phyloP scores from a whole-genome alignment of 495 filamentous ascomycete genomes.

The Lasiosphaeria ovina region DNA sequence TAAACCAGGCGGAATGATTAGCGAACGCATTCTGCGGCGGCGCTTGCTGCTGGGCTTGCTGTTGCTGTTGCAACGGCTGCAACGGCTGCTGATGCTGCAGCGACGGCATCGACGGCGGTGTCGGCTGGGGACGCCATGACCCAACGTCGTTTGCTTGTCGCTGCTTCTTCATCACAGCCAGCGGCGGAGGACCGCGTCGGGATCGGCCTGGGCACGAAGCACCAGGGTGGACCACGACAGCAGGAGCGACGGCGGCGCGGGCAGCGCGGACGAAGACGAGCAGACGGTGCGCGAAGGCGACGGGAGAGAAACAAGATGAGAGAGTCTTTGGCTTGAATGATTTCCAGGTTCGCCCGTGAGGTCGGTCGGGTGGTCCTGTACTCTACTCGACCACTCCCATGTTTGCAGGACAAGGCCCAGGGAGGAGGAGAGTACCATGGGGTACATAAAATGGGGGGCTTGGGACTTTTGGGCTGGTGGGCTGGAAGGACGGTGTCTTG shows the following conservation, averaged over 20 bases:
- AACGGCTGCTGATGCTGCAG: slow-evolving; percentile 30
- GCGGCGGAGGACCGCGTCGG: slow-evolving; percentile 18
- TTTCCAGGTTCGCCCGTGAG: slow-evolving; percentile 20
- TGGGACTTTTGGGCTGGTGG: slow-evolving; percentile 21
- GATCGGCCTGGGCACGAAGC: slow-evolving; percentile 29
- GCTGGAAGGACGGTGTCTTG: slow-evolving; percentile 18
- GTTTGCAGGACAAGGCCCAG: slow-evolving; percentile 27
- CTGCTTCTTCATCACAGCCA: slow-evolving; percentile 36
- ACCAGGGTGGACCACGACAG: slow-evolving; percentile 30
- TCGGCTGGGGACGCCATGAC: slow-evolving; percentile 34
- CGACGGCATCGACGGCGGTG: slow-evolving; percentile 31
- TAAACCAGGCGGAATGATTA: slow-evolving; percentile 36
- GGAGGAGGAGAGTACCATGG: slow-evolving; percentile 31
- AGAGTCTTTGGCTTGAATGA: slow-evolving; percentile 16
- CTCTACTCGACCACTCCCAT: slow-evolving; percentile 24
- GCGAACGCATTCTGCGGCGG: slow-evolving; percentile 26
- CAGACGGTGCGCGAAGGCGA: slow-evolving; percentile 8
- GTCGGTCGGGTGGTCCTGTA: slow-evolving; percentile 22
- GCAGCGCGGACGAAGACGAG: background rate
- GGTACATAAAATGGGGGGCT: slow-evolving; percentile 33
- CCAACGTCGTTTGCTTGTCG: slow-evolving; percentile 30
- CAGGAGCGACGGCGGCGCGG: slow-evolving; percentile 15
- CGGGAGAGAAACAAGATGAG: slow-evolving; percentile 12
- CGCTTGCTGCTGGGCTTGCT: slow-evolving; percentile 16
- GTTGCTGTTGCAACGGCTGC: slow-evolving; percentile 19